Base-by-base conservation (phyloP, 2,329 filamentous ascomycete genomes). In the Herpomyces periplanetae region DNA sequence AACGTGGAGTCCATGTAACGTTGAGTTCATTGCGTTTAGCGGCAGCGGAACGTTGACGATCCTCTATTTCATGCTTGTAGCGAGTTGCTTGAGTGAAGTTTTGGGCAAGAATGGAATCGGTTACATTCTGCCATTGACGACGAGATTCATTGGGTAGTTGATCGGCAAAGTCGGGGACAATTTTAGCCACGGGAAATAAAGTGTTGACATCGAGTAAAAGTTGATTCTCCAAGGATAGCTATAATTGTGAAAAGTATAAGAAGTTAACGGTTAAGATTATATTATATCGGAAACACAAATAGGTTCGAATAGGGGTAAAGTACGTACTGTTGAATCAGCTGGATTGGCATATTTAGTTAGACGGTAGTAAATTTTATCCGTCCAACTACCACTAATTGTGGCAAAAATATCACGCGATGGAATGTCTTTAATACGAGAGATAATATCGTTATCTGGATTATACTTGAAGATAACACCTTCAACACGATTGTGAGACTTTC, bases 61-160 rank as follows among this genome's bases (percentile, higher is more conserved):
- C 80, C 38, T 96, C 80, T 5, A 96, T 53, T 30, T 85, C 69
- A 24, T 69, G 56, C 44, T 96, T 96, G 25, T 80, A 43, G 9
- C 51, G 55, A 10, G 80, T 96, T 4, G 80, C 80, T 26, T 63
- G 57, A 16, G 51, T 51, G 38, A 58, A 96, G 34, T 85, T 68
- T 39, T 73, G 84, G 24, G 56, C 43, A 10, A 53, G 38, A 31
- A 96, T 91, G 13, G 73, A 69, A 20, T 65, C 49, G 8, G 80
- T 91, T 17, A 96, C 75, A 10, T 53, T 54, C 13, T 56, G 50
- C 80, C 80, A 96, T 34, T 87, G 63, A 22, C 53, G 58, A 27
- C 80, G 52, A 2, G 66, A 84, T 40, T 96, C 80, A 36, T 96
- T 80, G 21, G 63, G 53, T 2, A 85, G 53, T 37, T 91, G 80